Percentiles rank a stretch among this genome's conserved stretches.
These are phyloP conservation scores for Kwoniella mangroviensis DNA, from an alignment of 768 basidiomycete genomes.

Conservation along the genomic window DNA sequence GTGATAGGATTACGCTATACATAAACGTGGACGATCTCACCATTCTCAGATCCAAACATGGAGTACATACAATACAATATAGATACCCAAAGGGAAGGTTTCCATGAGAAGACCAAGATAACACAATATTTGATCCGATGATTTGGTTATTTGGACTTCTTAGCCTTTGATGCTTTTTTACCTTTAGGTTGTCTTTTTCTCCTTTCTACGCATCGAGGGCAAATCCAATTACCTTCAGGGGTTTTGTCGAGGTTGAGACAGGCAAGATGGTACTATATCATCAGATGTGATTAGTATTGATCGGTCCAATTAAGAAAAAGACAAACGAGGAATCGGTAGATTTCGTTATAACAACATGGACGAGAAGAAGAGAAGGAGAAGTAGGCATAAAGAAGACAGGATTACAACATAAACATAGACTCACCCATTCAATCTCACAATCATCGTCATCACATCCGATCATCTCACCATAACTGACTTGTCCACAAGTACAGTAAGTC, in stretches of 20 bases:
- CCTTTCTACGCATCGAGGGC: constrained; percentile 44
- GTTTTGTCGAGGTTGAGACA: constrained; percentile 45
- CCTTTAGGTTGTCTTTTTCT: constrained; percentile 44
- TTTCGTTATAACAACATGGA: background rate
- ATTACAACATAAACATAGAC: constrained; percentile 21
- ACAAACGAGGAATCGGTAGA: no score
- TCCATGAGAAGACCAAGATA: background rate
- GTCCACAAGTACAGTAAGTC: constrained; percentile 53
- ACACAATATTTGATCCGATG: background rate
- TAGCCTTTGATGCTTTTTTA: constrained; percentile 26
- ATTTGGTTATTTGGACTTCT: constrained; percentile 21
- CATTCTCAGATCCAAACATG: no score
- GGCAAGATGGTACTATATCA: constrained; percentile 44
- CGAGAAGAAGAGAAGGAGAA: background rate
- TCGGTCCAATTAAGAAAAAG: no score
- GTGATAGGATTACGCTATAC: no score
- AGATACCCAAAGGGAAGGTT: background rate
- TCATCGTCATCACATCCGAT: constrained; percentile 58
- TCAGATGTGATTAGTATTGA: constrained; percentile 6
- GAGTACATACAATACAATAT: no score
- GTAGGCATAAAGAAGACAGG: background rate
- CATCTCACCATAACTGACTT: constrained; percentile 58
- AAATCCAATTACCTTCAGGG: constrained; percentile 51
- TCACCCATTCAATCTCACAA: constrained; percentile 59
- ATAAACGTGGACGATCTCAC: no score